Evolutionary conservation across 208 protist species (phyloP), one percentile per base, ranked within the genome.

Genomic region (Leishmania amazonensis): DNA sequence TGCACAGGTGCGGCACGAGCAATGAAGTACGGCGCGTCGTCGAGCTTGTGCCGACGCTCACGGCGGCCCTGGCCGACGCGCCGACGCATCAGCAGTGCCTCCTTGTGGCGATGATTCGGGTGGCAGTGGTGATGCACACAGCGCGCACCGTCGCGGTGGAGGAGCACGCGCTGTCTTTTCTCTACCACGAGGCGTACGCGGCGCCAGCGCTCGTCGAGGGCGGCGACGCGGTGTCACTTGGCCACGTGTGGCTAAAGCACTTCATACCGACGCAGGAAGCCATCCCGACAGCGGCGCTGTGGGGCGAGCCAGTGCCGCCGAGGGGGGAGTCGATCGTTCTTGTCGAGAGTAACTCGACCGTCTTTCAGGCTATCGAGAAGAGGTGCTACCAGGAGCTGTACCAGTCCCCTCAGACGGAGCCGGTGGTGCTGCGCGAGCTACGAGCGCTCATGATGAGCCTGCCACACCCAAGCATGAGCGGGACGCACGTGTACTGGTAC

Each of bases 81-180:
- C 86, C 86, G 85, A 86, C 94, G 42, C 92, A 97, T 75, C 87
- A 95, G 71, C 94, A 97, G 85, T 95, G 92, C 83, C 82, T 94
- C 35, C 78, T 95, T 51, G 75, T 95, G 45, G 78, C 76, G 40
- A 91, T 92, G 87, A 83, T 87, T 31, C 79, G 82, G 57, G 79
- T 73, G 47, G 75, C 83, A 31, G 77, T 93, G 62, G 53, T 49
- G 76, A 42, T 53, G 67, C 65, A 58, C 15, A 57, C 49, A 8
- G 2, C 49, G 28, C 4, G 24, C 6, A 68, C 28, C 21, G 51
- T 47, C 28, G 38, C 54, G 47, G 42, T 38, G 73, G 73, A 79
- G 38, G 76, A 82, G 65, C 78, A 79, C 45, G 70, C 79, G 64
- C 91, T 96, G 78, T 73, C 79, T 11, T 97, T 91, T 75, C 87